phyloP scores from a whole-genome alignment of 2,329 filamentous ascomycete genomes.

The Chlorencoelia australis region DNA sequence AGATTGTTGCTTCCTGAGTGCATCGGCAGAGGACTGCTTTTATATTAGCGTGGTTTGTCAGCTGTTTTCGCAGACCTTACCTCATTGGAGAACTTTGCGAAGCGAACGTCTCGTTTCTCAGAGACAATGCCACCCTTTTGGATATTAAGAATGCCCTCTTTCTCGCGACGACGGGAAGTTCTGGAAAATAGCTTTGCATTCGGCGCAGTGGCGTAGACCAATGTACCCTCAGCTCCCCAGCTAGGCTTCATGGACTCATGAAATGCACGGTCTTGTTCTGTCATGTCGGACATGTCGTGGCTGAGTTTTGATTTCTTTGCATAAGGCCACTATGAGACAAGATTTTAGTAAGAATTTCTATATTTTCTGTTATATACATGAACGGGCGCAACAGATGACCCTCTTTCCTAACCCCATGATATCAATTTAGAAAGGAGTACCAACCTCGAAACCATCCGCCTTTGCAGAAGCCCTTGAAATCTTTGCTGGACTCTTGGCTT shows the following conservation, averaged over 20 bases:
- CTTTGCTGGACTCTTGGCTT: conserved; percentile 49
- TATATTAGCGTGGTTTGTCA: conserved; percentile 12
- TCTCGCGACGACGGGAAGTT: conserved; percentile 21
- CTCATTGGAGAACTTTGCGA: conserved; percentile 52
- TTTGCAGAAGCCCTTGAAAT: conserved; percentile 45
- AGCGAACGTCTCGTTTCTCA: conserved; percentile 53
- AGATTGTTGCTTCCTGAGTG: conserved; percentile 44
- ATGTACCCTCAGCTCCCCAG: conserved; percentile 66
- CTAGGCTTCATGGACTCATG: conserved; percentile 67
- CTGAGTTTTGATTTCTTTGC: conserved; percentile 65
- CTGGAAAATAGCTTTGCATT: conserved; percentile 25
- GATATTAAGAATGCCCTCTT: conserved; percentile 40
- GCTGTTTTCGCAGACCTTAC: conserved; percentile 26
- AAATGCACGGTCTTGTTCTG: conserved; percentile 53
- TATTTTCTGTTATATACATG: conserved; percentile 27
- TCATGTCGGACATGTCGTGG: conserved; percentile 50
- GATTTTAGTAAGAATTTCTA: conserved; percentile 37
- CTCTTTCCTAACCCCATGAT: conserved; percentile 15
- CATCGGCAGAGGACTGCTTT: conserved; percentile 42
- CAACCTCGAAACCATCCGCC: conserved; percentile 79
- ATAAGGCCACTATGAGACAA: conserved; percentile 67
- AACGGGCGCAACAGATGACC: conserved; percentile 25
- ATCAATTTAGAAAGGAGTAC: conserved; percentile 39
- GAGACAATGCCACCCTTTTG: conserved; percentile 49
- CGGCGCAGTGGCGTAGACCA: conserved; percentile 51